Evolutionary conservation across 1,139 yeast genomes (phyloP).

Genomic region (Magnusiomyces tetraspermus): DNA sequence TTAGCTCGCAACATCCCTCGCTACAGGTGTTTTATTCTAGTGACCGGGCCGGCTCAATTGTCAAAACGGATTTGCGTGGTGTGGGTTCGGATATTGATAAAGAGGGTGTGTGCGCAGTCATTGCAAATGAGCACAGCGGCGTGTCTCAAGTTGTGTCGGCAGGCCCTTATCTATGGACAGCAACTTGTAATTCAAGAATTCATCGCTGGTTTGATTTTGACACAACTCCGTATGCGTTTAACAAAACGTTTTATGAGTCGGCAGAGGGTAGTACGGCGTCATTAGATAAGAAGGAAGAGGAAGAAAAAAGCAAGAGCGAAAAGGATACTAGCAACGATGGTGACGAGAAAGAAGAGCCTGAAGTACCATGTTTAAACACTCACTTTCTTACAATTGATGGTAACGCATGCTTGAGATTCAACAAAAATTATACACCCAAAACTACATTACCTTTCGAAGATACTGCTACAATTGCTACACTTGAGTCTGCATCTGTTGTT

Average conservation of each 20-base stretch:
- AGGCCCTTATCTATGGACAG: constrained; percentile 73
- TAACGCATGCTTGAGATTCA: neutral
- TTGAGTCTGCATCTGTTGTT: neutral
- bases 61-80: constrained; percentile 49
- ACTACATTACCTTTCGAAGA: neutral
- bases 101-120: constrained; percentile 25
- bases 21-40: constrained; percentile 61
- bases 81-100: constrained; percentile 20
- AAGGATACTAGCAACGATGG: neutral
- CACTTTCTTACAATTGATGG: neutral
- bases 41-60: constrained; percentile 64
- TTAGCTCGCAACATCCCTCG: constrained; percentile 36
- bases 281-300: constrained; percentile 5
- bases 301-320: too few relatives aligned
- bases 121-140: constrained; percentile 32
- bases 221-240: constrained; percentile 25
- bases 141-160: constrained; percentile 48
- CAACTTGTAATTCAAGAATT: constrained; percentile 42
- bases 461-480: neutral
- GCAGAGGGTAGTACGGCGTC: neutral
- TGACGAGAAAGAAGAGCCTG: too few relatives aligned
- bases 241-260: constrained; percentile 3
- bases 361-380: neutral
- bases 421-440: neutral
- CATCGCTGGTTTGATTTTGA: constrained; percentile 31